Evolutionary conservation across 75 land plant genomes (phyloP).

Genomic region (Cunninghamia lanceolata): DNA sequence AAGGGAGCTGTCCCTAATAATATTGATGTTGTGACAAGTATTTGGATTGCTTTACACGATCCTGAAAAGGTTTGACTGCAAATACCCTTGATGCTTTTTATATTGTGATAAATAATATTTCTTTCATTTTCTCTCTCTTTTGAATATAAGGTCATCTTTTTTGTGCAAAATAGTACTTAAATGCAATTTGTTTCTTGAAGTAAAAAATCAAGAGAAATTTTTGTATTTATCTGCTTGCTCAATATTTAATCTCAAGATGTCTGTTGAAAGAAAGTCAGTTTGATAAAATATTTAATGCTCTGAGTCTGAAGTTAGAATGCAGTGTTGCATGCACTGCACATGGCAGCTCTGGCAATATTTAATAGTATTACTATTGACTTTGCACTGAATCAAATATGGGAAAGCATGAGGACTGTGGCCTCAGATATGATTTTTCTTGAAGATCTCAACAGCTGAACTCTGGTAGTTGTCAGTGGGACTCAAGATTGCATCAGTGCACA

Average conservation of each 20-base stretch:
- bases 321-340: too few relatives aligned
- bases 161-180: neutral
- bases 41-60: conserved; percentile 97
- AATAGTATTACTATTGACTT: too few relatives aligned
- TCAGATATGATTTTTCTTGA: too few relatives aligned
- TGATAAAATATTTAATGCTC: neutral
- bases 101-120: neutral
- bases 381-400: too few relatives aligned
- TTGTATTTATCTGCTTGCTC: conserved; percentile 1
- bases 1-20: conserved; percentile 48
- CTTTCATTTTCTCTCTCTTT: neutral
- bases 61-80: conserved; percentile 70
- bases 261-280: neutral
- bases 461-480: too few relatives aligned
- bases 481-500: too few relatives aligned
- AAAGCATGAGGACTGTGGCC: too few relatives aligned
- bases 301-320: too few relatives aligned
- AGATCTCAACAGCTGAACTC: too few relatives aligned
- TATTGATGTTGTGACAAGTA: conserved; percentile 60
- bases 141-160: neutral
- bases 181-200: neutral
- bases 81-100: neutral
- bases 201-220: neutral
- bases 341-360: too few relatives aligned
- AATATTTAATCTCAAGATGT: neutral